Percentiles rank a stretch among this genome's conserved stretches.
These are phyloP conservation scores for Gentiana dahurica DNA, from an alignment of 257 asterid genomes.

Conservation along the genomic window DNA sequence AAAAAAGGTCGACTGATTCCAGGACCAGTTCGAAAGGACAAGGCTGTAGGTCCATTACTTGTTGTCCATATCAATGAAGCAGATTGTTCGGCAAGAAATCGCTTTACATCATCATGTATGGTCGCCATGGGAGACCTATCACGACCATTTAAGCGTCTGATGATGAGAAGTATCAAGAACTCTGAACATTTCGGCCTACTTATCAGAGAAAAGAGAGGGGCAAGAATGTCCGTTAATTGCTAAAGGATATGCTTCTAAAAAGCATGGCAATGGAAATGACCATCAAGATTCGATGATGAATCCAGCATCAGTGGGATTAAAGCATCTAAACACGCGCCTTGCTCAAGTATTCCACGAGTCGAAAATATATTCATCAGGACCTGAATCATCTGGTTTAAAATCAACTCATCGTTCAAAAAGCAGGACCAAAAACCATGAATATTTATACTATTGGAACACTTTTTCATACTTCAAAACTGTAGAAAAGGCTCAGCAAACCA, in stretches of 20 bases:
- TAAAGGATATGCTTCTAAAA: background rate
- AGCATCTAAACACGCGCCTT: constrained; percentile 91
- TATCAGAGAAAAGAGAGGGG: background rate
- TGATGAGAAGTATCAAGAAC: constrained; percentile 68
- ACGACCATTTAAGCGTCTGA: constrained; percentile 75
- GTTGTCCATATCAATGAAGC: constrained; percentile 98
- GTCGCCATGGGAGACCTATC: constrained; percentile 77
- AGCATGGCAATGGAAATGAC: constrained; percentile 7
- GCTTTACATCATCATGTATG: constrained; percentile 72
- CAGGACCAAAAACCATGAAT: too few species aligned
- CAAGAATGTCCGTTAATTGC: too few species aligned
- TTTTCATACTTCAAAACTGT: too few species aligned
- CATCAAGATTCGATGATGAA: constrained; percentile 88
- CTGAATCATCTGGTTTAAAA: constrained; percentile 17
- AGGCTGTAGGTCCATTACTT: constrained; percentile 74
- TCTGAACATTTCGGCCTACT: constrained; percentile 91
- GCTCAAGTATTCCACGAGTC: constrained; percentile 80
- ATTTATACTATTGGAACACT: too few species aligned
- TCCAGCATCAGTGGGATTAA: constrained; percentile 82
- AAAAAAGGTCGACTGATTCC: constrained; percentile 78
- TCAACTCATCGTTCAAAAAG: too few species aligned
- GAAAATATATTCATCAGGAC: constrained; percentile 79
- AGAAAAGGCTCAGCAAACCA: too few species aligned
- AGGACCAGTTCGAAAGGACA: constrained; percentile 81
- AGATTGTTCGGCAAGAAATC: constrained; percentile 70